Percentiles rank a stretch among this genome's conserved stretches.
These are phyloP conservation scores for Starmerella etchellsii DNA, from an alignment of 805 yeast genomes.

Conservation along the genomic window DNA sequence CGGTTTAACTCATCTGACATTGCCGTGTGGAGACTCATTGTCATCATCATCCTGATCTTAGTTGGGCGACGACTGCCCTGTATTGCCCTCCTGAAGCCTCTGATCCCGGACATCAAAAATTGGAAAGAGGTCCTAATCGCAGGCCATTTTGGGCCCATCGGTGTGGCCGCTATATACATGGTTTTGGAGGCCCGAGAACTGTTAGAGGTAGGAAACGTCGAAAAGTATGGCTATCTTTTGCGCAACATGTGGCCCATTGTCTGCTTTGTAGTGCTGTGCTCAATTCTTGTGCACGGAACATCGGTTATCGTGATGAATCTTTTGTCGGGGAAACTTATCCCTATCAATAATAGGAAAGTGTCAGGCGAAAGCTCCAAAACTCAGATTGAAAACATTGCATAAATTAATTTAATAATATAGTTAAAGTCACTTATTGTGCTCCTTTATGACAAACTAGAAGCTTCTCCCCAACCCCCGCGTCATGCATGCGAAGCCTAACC, in stretches of 20 bases:
- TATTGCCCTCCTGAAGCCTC: constrained; percentile 36
- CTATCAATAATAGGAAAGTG: neutral
- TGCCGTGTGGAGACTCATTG: constrained; percentile 27
- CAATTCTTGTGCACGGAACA: constrained; percentile 81
- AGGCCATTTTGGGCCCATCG: constrained; percentile 70
- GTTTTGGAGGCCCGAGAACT: constrained; percentile 32
- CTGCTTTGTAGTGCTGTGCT: constrained; percentile 63
- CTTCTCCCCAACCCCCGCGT: neutral
- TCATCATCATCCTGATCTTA: constrained; percentile 26
- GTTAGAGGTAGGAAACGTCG: constrained; percentile 24
- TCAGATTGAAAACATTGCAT: too few species aligned
- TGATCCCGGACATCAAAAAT: constrained; percentile 47
- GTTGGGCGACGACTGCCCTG: constrained; percentile 29
- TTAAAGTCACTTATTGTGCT: too few species aligned
- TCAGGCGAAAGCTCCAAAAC: too few species aligned
- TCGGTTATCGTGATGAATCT: constrained; percentile 54
- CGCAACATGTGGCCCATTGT: constrained; percentile 70
- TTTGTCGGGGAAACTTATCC: too few species aligned
- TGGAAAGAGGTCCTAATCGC: constrained; percentile 60
- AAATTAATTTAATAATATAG: too few species aligned
- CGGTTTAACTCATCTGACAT: constrained; percentile 34
- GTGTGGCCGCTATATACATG: constrained; percentile 56
- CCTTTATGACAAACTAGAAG: neutral
- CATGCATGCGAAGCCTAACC: too few species aligned
- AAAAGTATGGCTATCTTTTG: constrained; percentile 32